A percentile compares a stretch with the other conserved stretches of the same genome.
These are phyloP conservation scores for Pseudogymnoascus sp. DNA, from an alignment of 2,329 filamentous ascomycete species.

Conservation along the genomic window DNA sequence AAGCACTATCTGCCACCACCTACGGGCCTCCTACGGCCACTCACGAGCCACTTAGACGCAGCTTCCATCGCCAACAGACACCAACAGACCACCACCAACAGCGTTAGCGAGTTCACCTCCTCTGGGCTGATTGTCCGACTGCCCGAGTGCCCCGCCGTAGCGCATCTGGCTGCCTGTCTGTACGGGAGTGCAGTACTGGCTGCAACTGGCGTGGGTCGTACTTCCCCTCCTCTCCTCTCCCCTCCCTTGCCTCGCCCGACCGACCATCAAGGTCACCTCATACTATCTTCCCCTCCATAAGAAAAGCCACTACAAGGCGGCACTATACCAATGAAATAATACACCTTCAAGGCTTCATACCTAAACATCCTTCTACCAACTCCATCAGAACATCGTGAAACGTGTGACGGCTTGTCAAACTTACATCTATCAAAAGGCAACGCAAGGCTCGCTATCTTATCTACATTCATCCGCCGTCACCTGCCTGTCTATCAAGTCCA, in stretches of 20 bases:
- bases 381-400: background rate
- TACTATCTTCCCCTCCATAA: background rate
- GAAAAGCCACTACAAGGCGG: background rate
- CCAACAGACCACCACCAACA: background rate
- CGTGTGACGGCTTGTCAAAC: slow-evolving; percentile 1
- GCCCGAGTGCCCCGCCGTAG: background rate
- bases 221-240: slow-evolving; percentile 3
- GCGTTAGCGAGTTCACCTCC: slow-evolving; percentile 2
- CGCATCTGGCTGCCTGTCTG: slow-evolving; percentile 1
- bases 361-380: background rate
- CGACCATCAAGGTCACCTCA: slow-evolving; percentile 10
- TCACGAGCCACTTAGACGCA: background rate
- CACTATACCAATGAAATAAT: background rate
- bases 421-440: background rate
- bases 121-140: background rate
- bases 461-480: slow-evolving; percentile 6
- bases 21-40: background rate
- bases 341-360: background rate
- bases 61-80: background rate
- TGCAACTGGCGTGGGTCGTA: background rate
- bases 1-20: background rate
- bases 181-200: background rate
- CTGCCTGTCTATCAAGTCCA: slow-evolving; percentile 5
- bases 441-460: background rate
- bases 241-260: background rate